Base-by-base conservation (phyloP, 352 stramenopile species). In the Phytophthora boehmeriae region DNA sequence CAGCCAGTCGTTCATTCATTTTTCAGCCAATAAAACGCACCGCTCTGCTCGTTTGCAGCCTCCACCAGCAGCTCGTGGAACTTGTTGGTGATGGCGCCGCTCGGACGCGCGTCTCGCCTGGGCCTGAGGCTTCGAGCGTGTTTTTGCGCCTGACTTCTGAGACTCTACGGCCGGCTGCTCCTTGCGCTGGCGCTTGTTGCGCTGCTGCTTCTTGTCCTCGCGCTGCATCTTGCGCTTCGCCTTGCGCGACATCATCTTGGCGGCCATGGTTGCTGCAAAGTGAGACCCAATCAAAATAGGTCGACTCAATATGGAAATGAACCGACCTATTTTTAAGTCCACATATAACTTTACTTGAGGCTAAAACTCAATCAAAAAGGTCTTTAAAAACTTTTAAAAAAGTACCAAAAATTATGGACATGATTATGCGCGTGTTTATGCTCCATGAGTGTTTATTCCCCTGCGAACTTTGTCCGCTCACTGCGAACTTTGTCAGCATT, bases 11-110 rank as follows among this genome's bases (percentile, higher is more conserved):
- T 20, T 17, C 28, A 8, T 30, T 34, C 14, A 5, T 42, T 16
- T 34, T 30, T 14, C 9, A 14, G 30, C 50, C 27, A 38, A 41
- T 39, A 10, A n/a, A 17, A 54, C 10, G 50, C 28, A 46, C 66
- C 58, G 27, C 45, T 38, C 20, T 56, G 17, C 8, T 54, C 48
- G 6, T 63, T 83, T 2, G 76, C 83, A 5, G 72, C 86, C 70
- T 93, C 79, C 17, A 86, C 70, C 22, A 92, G 60, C 60, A 94
- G 80, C 68, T 92, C 80, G 45, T 90, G 81, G 68, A 94, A 94
- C 47, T 82, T 86, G 69, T 92, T 93, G 50, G 79, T 72, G 54
- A 93, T 71, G 23, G 64, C 45, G 39, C 22, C 38, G 35, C 4
- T 14, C n/a, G 45, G 59, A 54, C 36, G 23, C 28, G 34, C 39